phyloP scores from a whole-genome alignment of 2,329 filamentous ascomycete species.

The Colletotrichum noveboracense region DNA sequence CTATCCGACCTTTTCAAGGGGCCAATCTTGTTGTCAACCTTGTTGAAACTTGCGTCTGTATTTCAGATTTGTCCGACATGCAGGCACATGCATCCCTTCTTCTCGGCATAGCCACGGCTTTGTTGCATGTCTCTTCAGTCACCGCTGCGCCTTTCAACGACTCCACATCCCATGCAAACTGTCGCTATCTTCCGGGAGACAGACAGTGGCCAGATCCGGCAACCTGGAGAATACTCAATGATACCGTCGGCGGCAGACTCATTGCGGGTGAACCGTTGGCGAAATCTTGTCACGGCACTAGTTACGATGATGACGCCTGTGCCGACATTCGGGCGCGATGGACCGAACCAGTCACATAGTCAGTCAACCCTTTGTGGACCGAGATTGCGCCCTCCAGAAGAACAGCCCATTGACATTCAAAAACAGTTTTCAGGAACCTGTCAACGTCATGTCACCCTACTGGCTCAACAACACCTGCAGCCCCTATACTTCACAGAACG shows the following conservation, averaged over 20 bases:
- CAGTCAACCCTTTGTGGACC: background rate
- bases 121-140: background rate
- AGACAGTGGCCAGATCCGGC: background rate
- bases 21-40: background rate
- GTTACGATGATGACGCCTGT: background rate
- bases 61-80: background rate
- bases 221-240: background rate
- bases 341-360: background rate
- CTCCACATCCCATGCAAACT: background rate
- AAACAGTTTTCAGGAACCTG: background rate
- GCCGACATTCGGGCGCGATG: background rate
- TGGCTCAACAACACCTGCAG: conserved; percentile 31
- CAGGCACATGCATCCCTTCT: background rate
- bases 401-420: background rate
- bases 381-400: background rate
- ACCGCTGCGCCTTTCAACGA: background rate
- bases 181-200: background rate
- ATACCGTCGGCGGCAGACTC: background rate
- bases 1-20: no score
- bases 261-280: background rate
- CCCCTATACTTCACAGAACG: conserved; percentile 33
- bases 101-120: background rate
- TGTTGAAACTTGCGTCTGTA: background rate
- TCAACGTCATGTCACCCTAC: conserved; percentile 28
- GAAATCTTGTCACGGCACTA: background rate